Conservation (phyloP, 441 rosid species). For the Kokia cookei region DNA sequence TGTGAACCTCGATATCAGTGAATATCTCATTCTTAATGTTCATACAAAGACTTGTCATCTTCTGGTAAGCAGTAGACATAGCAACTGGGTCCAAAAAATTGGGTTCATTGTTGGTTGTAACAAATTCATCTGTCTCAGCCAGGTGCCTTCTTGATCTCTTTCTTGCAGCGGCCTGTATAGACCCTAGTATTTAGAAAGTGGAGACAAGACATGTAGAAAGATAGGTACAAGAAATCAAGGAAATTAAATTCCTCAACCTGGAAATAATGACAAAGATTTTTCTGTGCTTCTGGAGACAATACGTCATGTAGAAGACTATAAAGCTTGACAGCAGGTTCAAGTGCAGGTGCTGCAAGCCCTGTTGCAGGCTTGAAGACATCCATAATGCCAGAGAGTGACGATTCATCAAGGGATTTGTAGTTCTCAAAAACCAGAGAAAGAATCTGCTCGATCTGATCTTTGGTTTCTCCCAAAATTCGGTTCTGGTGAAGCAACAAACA, state of each 20-base stretch:
- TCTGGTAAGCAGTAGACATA: constrained; percentile 82
- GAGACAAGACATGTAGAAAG: neutral
- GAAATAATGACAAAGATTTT: constrained; percentile 76
- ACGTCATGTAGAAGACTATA: constrained; percentile 89
- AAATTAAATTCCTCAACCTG: constrained; percentile 48
- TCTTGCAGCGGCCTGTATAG: constrained; percentile 73
- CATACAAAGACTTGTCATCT: constrained; percentile 75
- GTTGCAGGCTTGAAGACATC: constrained; percentile 78
- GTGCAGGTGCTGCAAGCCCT: constrained; percentile 82
- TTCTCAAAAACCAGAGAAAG: constrained; percentile 82
- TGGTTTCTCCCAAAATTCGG: constrained; percentile 86
- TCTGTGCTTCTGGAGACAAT: constrained; percentile 92
- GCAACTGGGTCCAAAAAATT: constrained; percentile 60
- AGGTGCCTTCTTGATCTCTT: constrained; percentile 86
- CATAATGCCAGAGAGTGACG: constrained; percentile 66
- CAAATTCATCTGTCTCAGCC: constrained; percentile 91
- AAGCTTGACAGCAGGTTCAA: constrained; percentile 87
- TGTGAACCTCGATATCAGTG: constrained; percentile 93
- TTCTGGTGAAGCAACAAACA: constrained; percentile 49
- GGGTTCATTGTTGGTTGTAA: constrained; percentile 54
- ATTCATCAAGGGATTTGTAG: constrained; percentile 93
- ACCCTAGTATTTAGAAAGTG: constrained; percentile 12
- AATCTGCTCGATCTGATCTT: constrained; percentile 92
- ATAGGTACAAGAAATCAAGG: neutral
- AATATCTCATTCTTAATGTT: constrained; percentile 79